Evolutionary conservation across 2,329 filamentous ascomycete genomes (phyloP), one percentile per base, ranked within the genome.

Genomic region (Periglandula ipomoeae): DNA sequence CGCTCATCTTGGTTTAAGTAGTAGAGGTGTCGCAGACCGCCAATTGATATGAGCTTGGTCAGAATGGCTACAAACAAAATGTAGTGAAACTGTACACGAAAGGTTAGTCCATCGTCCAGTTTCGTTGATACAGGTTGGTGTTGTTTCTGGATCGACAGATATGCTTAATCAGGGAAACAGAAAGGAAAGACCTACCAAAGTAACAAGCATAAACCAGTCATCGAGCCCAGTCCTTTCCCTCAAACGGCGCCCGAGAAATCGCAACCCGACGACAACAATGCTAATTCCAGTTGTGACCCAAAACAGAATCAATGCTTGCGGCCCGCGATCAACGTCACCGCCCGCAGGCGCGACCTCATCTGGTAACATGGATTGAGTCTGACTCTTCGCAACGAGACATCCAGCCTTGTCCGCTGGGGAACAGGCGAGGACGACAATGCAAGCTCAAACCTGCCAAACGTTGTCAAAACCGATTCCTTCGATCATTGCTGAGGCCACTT

Each of bases 191-290:
- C 45, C 20, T 47, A 47, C 49, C 43, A 50, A 37, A 11, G 49
- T 47, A 13, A 45, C 5, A 23, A 50, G 49, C 49, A 50, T 50
- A 11, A 44, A 40, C 49, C 44, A 47, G 35, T 50, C 49, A 22
- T 50, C 49, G 15, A 43, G 23, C 9, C 49, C 49, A 1, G 27
- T 35, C 10, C 20, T n/a, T 11, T 22, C 27, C 3, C 49, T 35
- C 41, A 50, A 39, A 27, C 35, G 19, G 5, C 49, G 40, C 22
- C 49, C 49, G 10, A 50, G 17, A 10, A 50, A 44, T 11, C 49
- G 49, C 34, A 50, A 22, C 5, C 10, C 45, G 8, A 50, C 45
- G 15, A 47, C 19, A 20, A 47, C 26, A n/a, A 37, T 30, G 26
- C 40, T 44, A 17, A 47, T 15, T 9, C 17, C 35, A 4, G 35